Conservation (phyloP, 2,329 filamentous ascomycete species). For the Ascochyta fabae region DNA sequence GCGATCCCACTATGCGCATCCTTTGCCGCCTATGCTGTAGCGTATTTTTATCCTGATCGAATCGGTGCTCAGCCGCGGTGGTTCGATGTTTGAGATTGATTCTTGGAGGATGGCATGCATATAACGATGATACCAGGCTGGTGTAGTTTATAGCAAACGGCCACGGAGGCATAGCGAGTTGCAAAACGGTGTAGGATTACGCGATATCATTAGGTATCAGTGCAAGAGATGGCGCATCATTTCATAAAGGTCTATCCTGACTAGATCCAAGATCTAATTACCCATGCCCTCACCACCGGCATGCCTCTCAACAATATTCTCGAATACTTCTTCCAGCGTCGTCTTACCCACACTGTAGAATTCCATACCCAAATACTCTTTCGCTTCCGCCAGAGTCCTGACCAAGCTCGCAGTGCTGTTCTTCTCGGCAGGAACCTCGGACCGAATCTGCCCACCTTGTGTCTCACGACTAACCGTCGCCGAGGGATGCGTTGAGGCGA, state of each 20-base stretch:
- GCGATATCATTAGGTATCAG: too few species aligned
- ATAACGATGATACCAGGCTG: too few species aligned
- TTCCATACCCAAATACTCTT: conserved; percentile 71
- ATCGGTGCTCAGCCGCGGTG: too few species aligned
- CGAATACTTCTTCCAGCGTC: conserved; percentile 80
- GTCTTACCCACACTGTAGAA: conserved; percentile 87
- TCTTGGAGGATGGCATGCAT: too few species aligned
- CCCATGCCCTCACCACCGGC: too few species aligned
- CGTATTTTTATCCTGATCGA: conserved; percentile 24
- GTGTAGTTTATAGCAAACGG: too few species aligned
- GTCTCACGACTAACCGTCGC: conserved; percentile 62
- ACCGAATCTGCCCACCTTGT: conserved; percentile 80
- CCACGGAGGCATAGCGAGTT: too few species aligned
- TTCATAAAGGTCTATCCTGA: too few species aligned
- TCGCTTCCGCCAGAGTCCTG: conserved; percentile 72
- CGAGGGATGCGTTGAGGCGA: conserved; percentile 61
- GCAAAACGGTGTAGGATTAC: too few species aligned
- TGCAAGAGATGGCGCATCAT: too few species aligned
- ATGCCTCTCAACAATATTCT: conserved; percentile 69
- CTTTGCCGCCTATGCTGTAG: conserved; percentile 27
- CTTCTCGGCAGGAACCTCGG: conserved; percentile 67
- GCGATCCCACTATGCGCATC: conserved; percentile 29
- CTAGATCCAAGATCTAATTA: too few species aligned
- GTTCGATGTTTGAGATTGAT: too few species aligned
- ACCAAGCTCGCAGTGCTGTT: conserved; percentile 69